Base-by-base conservation (phyloP, 371 early-diverging fungal genomes). In the Cokeromyces recurvatus region DNA sequence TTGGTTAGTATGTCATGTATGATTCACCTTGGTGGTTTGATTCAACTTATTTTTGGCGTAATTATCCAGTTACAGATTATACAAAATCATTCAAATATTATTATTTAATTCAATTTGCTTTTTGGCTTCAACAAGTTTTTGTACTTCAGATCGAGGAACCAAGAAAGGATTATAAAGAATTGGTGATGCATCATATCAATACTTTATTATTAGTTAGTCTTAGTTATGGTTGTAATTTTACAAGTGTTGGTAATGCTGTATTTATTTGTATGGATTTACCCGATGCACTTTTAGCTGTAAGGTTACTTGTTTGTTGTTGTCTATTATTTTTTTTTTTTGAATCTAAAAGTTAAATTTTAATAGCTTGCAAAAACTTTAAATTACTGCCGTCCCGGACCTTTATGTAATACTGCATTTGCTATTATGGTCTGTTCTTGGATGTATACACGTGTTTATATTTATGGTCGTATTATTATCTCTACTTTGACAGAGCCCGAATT, bases 251-350 rank as follows among this genome's bases (percentile, higher is more conserved):
- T 14, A 86, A 84, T 44, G 85, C 82, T n/a, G 76, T 88, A 14
- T 79, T 88, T 67, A 77, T 83, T 4, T 74, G 78, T 53, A 82
- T 91, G 86, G 91, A 91, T 64, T 54, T 82, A 6, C 81, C 89
- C 4, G 91, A 91, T 55, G 81, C 85, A 21, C 64, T 87, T 34
- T 65, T 91, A 20, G 79, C 86, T 21, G 73, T 85, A 84, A 89
- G 79, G 76, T 4, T 43, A 6, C 6, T 6, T 48, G 19, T 25
- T n/a, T 19, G n/a, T n/a, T n/a, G n/a, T n/a, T n/a, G n/a, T n/a
- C n/a, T n/a, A n/a, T 43, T 16, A 32, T 43, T 19, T 29, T 15
- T 51, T 27, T 32, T 9, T 38, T 38, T 12, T 34, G 27, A 17
- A 36, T 8, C 0, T 12, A 42, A 10, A 23, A 22, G 14, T 48